Evolutionary conservation across 495 filamentous ascomycete genomes (phyloP).

Genomic region (Penicillium canescens): DNA sequence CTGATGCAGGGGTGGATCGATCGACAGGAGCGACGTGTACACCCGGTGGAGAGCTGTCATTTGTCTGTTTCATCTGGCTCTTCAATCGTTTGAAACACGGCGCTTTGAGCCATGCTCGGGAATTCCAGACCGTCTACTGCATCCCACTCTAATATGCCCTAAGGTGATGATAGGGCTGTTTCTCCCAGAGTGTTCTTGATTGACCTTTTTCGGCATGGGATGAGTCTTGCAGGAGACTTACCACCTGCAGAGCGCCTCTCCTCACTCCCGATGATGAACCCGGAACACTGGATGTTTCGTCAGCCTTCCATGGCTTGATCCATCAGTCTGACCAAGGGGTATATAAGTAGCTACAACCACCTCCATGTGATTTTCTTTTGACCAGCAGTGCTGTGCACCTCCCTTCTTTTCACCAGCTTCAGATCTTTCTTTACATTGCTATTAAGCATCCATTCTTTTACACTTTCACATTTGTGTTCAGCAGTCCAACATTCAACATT

Average conservation of each 20-base stretch:
- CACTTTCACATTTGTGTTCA: slow-evolving; percentile 2
- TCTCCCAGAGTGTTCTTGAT: not conserved
- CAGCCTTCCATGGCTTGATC: not conserved
- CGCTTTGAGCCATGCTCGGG: not conserved
- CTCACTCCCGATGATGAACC: not conserved
- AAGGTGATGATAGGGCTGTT: slow-evolving; percentile 1
- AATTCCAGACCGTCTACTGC: not conserved
- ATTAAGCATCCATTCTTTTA: slow-evolving; percentile 21
- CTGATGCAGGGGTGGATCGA: not conserved
- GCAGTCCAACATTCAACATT: slow-evolving; percentile 10
- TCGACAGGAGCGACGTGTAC: slow-evolving; percentile 4
- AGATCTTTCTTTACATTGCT: slow-evolving; percentile 17
- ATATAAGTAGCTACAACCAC: slow-evolving; percentile 14
- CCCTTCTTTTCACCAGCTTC: slow-evolving; percentile 19
- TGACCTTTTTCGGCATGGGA: not conserved
- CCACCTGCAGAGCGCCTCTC: slow-evolving; percentile 1
- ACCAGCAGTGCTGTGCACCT: slow-evolving; percentile 30
- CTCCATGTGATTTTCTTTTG: slow-evolving; percentile 7
- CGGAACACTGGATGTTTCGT: not conserved
- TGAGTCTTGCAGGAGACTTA: not conserved
- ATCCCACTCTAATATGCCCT: not conserved
- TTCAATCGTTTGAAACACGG: slow-evolving; percentile 2
- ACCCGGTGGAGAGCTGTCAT: not conserved
- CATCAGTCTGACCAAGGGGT: slow-evolving; percentile 1
- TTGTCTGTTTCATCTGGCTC: not conserved